A percentile compares a stretch with the other conserved stretches of the same genome.
Conservation (phyloP, 257 asterid species). For the Penstemon davidsonii region DNA sequence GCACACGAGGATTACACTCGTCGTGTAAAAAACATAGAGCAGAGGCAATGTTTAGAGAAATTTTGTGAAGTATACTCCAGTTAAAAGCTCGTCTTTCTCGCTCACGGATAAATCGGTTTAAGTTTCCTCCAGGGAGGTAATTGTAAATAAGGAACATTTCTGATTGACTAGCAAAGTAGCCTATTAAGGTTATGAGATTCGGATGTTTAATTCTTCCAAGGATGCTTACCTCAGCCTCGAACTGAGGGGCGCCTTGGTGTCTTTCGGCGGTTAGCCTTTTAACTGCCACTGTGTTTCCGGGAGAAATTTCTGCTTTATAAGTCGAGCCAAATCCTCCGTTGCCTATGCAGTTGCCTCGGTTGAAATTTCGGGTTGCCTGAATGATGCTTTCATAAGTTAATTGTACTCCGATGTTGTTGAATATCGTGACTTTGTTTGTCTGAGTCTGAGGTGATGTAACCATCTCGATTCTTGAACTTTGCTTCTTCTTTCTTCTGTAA, state of each 20-base stretch:
- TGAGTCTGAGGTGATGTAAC: constrained; percentile 13
- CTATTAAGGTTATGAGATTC: constrained; percentile 44
- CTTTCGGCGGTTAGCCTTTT: constrained; percentile 43
- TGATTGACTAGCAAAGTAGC: constrained; percentile 28
- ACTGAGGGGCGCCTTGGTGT: constrained; percentile 45
- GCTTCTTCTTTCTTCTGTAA: constrained; percentile 14
- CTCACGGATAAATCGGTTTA: constrained; percentile 41
- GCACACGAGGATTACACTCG: constrained; percentile 34
- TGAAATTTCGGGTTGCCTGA: constrained; percentile 45
- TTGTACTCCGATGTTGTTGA: constrained; percentile 34
- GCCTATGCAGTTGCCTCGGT: constrained; percentile 43
- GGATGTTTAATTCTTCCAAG: constrained; percentile 41
- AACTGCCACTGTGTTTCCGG: constrained; percentile 37
- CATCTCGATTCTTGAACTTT: constrained; percentile 10
- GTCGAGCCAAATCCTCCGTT: constrained; percentile 50
- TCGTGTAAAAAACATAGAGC: constrained; percentile 45
- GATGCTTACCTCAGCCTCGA: constrained; percentile 41
- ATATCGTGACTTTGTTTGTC: constrained; percentile 24
- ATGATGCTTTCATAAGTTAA: constrained; percentile 39
- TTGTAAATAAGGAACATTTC: constrained; percentile 53
- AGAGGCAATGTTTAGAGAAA: constrained; percentile 38
- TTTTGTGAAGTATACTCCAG: constrained; percentile 42
- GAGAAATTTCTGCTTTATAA: constrained; percentile 38
- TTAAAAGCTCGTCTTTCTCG: constrained; percentile 27
- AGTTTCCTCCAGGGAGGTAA: constrained; percentile 46